Percentiles rank a stretch among this genome's conserved stretches.
phyloP scores from a whole-genome alignment of 768 basidiomycete species.

The Boletus rubescentipes region DNA sequence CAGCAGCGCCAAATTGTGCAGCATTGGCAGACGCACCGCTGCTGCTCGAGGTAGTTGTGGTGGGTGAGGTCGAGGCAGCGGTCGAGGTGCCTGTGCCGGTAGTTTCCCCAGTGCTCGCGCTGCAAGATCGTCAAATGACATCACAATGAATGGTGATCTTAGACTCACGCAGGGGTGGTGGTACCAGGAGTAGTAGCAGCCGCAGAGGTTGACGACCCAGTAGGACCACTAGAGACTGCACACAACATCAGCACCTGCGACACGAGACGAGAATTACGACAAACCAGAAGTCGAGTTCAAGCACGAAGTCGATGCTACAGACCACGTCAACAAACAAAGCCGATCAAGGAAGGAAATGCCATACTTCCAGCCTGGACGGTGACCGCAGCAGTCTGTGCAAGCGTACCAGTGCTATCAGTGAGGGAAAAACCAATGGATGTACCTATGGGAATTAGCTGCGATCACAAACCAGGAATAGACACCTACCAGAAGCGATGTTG shows the following conservation, averaged over 20 bases:
- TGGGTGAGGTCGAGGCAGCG: conserved; percentile 23
- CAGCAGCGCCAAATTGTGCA: conserved; percentile 45
- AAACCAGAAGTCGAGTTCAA: conserved; percentile 25
- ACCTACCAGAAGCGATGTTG: conserved; percentile 46
- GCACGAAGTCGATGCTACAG: conserved; percentile 38
- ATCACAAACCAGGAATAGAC: background rate
- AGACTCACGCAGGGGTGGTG: conserved; percentile 19
- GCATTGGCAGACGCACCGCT: conserved; percentile 42
- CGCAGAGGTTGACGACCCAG: conserved; percentile 9
- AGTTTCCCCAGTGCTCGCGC: background rate
- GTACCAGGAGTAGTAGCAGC: background rate
- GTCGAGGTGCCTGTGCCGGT: background rate
- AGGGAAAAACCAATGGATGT: conserved; percentile 56
- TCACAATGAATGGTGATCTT: background rate
- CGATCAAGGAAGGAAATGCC: conserved; percentile 21
- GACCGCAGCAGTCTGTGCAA: conserved; percentile 53
- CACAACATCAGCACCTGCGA: conserved; percentile 15
- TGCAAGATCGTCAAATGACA: conserved; percentile 10
- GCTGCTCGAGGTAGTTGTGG: conserved; percentile 29
- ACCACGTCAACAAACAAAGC: conserved; percentile 10
- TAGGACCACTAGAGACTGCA: conserved; percentile 24
- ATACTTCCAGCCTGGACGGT: conserved; percentile 48
- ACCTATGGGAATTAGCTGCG: conserved; percentile 30
- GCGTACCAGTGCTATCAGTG: conserved; percentile 56
- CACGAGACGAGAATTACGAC: conserved; percentile 17